These are phyloP conservation scores for Fusarium gaditjirri DNA, from an alignment of 2,329 filamentous ascomycete genomes.

Conservation along the genomic window DNA sequence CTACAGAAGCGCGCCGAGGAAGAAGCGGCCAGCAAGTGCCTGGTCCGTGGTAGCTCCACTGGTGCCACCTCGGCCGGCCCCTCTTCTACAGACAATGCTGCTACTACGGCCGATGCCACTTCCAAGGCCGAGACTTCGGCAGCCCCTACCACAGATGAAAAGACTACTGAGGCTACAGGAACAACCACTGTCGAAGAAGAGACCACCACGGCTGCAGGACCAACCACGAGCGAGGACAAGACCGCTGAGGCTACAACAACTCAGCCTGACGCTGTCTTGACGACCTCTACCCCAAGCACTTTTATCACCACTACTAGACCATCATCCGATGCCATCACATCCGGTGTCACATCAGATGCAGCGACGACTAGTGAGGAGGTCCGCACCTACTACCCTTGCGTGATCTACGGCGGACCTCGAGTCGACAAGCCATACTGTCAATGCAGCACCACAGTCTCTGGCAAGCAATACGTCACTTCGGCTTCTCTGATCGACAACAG, in stretches of 20 bases:
- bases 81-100: background rate
- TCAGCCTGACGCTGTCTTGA: background rate
- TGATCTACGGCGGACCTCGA: background rate
- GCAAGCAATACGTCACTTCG: background rate
- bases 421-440: slow-evolving; percentile 10
- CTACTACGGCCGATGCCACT: background rate
- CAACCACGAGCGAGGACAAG: background rate
- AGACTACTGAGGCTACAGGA: background rate
- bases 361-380: background rate
- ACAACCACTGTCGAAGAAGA: background rate
- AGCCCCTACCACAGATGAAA: background rate
- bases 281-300: background rate
- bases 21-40: slow-evolving; percentile 1
- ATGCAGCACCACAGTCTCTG: slow-evolving; percentile 8
- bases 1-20: slow-evolving; percentile 10
- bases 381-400: slow-evolving; percentile 8
- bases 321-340: background rate
- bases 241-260: background rate
- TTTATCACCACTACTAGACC: slow-evolving; percentile 2
- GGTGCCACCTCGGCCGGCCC: background rate
- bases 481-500: background rate
- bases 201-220: background rate
- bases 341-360: background rate
- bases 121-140: background rate
- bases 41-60: background rate